These are phyloP conservation scores for Leishmania tropica DNA, from an alignment of 208 protist species.

Conservation along the genomic window DNA sequence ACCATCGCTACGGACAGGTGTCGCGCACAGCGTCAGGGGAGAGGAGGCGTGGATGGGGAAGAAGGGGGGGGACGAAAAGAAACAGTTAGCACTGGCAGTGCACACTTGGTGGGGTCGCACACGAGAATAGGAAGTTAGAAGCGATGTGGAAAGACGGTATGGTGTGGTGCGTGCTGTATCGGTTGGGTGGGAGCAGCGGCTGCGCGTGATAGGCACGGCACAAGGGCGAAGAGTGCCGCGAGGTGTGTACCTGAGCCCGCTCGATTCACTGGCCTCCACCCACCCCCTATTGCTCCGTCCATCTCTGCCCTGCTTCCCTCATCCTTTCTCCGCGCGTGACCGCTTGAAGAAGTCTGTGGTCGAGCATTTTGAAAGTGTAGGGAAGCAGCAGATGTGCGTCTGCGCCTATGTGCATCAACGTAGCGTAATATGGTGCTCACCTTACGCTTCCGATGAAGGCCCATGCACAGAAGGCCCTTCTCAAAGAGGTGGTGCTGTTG, in stretches of 20 bases:
- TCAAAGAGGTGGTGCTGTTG: background rate
- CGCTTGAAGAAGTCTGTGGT: background rate
- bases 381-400: background rate
- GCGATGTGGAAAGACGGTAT: background rate
- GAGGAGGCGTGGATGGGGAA: background rate
- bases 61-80: background rate
- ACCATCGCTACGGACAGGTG: background rate
- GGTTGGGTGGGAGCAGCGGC: background rate
- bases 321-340: background rate
- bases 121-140: background rate
- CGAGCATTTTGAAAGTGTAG: too few species aligned
- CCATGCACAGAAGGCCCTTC: background rate
- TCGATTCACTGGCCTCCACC: background rate
- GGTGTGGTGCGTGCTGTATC: background rate
- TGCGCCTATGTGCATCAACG: background rate
- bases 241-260: background rate
- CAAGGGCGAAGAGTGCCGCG: background rate
- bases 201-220: background rate
- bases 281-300: background rate
- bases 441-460: background rate
- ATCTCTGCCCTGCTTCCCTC: background rate
- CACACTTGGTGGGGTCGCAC: background rate
- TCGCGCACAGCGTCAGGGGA: background rate
- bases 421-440: background rate
- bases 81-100: background rate